Evolutionary conservation across 768 basidiomycete species (phyloP), one percentile per base, ranked within the genome.

Genomic region (Clitopilus hobsonii): DNA sequence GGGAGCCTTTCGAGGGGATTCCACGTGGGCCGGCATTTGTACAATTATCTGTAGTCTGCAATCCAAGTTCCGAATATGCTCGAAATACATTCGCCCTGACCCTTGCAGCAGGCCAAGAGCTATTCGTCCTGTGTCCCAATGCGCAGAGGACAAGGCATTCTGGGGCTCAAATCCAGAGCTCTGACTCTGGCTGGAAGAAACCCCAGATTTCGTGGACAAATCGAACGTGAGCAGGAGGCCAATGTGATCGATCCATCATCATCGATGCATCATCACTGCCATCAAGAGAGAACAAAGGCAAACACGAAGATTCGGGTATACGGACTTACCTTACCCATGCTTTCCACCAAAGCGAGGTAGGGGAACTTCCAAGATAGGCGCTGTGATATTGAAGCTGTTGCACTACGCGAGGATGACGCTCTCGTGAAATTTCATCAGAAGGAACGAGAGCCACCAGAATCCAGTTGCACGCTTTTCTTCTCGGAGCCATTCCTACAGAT

Each of bases 381-480:
- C 73, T 74, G 74, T 72, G 60, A 64, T 65, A 77, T 73, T 74
- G 74, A 74, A 74, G 65, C 60, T 64, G 68, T 69, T 66, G 65
- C 60, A 63, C 41, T 45, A 45, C 41, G 41, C 41, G 5, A 6
- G 2, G 10, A 45, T 45, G 41, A 45, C 41, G 41, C 22, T 45
- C 16, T 45, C 32, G n/a, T 36, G 32, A 36, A 30, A 64, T 68
- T 62, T 67, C 62, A 67, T 67, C 67, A 58, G 66, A 66, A 67
- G 54, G 56, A 58, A 55, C 22, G 16, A 20, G 41, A 45, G 41
- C 41, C 41, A 45, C 41, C 41, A 45, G 18, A 45, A 20, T 45
- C 22, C 41, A 45, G 2, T 23, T 45, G n/a, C 32, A 36, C n/a
- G n/a, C n/a, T 36, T 36, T 36, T 16, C n/a, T 45, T 18, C 41